phyloP scores from a whole-genome alignment of 208 protist species.

The Trypanosoma cruzi region DNA sequence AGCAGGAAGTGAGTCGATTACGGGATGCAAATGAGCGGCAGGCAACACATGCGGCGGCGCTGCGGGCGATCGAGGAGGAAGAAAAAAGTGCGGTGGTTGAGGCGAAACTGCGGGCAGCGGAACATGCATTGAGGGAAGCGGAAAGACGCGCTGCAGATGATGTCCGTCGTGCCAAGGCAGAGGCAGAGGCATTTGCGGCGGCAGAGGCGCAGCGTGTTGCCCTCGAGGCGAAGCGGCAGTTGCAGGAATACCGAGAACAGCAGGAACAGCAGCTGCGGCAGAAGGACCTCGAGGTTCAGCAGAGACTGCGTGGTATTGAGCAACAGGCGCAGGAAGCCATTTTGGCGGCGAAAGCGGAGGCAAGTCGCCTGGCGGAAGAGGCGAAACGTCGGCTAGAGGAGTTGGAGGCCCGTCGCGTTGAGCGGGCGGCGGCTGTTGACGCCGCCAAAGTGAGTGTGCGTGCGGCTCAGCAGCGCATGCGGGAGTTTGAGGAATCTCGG shows the following conservation, averaged over 20 bases:
- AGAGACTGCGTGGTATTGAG: constrained; percentile 46
- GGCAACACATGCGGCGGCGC: constrained; percentile 40
- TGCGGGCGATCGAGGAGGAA: constrained; percentile 52
- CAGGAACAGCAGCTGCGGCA: constrained; percentile 30
- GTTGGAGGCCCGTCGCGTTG: constrained; percentile 41
- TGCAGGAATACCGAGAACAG: constrained; percentile 33
- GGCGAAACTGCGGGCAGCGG: constrained; percentile 54
- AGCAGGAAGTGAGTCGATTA: constrained; percentile 36
- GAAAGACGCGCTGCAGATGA: constrained; percentile 44
- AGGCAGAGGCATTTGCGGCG: constrained; percentile 42
- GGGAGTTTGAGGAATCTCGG: constrained; percentile 21
- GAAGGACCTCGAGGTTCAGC: constrained; percentile 16
- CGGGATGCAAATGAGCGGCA: constrained; percentile 39
- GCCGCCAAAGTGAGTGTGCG: constrained; percentile 37
- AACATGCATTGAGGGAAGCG: constrained; percentile 51
- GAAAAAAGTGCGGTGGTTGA: constrained; percentile 50
- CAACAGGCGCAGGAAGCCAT: constrained; percentile 43
- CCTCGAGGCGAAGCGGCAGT: constrained; percentile 34
- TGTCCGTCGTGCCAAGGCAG: constrained; percentile 39
- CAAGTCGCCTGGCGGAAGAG: constrained; percentile 34
- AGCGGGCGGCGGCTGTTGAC: constrained; percentile 36
- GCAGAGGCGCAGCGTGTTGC: constrained; percentile 42
- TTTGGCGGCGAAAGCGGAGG: constrained; percentile 37
- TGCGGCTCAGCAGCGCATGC: constrained; percentile 34
- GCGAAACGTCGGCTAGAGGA: constrained; percentile 48